Evolutionary conservation across 306 rosid genomes (phyloP).

Genomic region (Vigna hirtella): DNA sequence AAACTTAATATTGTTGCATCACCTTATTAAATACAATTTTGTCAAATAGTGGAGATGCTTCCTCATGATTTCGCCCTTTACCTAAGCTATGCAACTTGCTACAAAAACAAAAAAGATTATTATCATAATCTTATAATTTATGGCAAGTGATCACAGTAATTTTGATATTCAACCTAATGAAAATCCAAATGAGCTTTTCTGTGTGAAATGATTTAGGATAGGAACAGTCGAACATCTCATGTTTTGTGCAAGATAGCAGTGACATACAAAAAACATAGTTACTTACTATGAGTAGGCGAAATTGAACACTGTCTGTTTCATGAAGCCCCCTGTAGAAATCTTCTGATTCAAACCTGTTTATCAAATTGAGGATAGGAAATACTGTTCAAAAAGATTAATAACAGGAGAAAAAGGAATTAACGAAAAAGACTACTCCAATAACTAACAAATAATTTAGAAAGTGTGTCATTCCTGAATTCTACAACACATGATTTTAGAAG

Average conservation of each 20-base stretch:
- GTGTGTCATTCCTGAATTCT: slow-evolving; percentile 31
- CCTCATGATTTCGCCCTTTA: slow-evolving; percentile 59
- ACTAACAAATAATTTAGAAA: slow-evolving; percentile 37
- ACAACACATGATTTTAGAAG: not conserved
- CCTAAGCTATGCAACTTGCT: slow-evolving; percentile 72
- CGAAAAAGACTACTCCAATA: slow-evolving; percentile 33
- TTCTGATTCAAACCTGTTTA: slow-evolving; percentile 75
- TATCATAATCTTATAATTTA: slow-evolving; percentile 22
- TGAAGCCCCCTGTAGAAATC: slow-evolving; percentile 68
- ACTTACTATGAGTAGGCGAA: slow-evolving; percentile 83
- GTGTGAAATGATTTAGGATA: slow-evolving; percentile 10
- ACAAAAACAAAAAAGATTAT: slow-evolving; percentile 25
- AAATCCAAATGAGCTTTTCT: not conserved
- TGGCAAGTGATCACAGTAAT: not conserved
- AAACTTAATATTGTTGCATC: slow-evolving; percentile 21
- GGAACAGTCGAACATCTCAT: not conserved
- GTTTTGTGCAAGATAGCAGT: not conserved
- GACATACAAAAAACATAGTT: not conserved
- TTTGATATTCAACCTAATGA: too few relatives aligned
- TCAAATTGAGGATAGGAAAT: slow-evolving; percentile 13
- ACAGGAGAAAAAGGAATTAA: not conserved
- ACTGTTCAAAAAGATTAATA: slow-evolving; percentile 1
- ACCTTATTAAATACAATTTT: slow-evolving; percentile 87
- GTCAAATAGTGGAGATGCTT: slow-evolving; percentile 80
- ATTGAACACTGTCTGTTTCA: slow-evolving; percentile 78